Evolutionary conservation across 805 yeast species (phyloP).

Genomic region (Barnettozyma populi): DNA sequence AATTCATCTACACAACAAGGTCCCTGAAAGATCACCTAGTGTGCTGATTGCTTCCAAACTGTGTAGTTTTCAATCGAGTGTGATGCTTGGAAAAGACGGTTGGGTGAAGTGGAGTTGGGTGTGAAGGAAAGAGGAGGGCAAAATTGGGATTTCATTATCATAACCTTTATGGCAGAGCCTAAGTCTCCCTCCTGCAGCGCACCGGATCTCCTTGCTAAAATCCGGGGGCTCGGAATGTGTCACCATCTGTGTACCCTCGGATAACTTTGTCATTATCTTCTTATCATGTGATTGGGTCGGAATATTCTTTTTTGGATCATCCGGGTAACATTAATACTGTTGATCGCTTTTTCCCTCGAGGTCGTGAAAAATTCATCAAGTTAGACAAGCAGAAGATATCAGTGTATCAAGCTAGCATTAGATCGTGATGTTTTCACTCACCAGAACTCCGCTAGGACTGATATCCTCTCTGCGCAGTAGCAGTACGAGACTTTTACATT

Average conservation of each 20-base stretch:
- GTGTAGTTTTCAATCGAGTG: background rate
- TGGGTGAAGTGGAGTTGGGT: background rate
- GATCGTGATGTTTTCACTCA: conserved; percentile 1
- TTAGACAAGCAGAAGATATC: background rate
- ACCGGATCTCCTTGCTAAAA: background rate
- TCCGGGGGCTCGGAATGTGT: background rate
- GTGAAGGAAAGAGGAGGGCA: background rate
- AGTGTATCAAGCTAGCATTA: background rate
- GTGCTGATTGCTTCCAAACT: background rate
- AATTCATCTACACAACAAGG: background rate
- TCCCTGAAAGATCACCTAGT: background rate
- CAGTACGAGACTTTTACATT: conserved; percentile 2
- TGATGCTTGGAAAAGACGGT: background rate
- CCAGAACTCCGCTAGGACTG: conserved; percentile 3
- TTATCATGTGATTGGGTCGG: background rate
- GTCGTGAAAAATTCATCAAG: background rate
- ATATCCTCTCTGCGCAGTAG: background rate
- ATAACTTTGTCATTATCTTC: background rate
- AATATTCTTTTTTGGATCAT: too few relatives aligned
- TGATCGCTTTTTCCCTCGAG: background rate
- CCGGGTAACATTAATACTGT: background rate
- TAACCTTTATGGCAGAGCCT: background rate
- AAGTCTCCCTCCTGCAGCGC: background rate
- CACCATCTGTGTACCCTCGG: background rate
- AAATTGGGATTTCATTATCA: background rate